Conservation (phyloP, 2,329 filamentous ascomycete genomes). For the Tetracladium maxilliforme region DNA sequence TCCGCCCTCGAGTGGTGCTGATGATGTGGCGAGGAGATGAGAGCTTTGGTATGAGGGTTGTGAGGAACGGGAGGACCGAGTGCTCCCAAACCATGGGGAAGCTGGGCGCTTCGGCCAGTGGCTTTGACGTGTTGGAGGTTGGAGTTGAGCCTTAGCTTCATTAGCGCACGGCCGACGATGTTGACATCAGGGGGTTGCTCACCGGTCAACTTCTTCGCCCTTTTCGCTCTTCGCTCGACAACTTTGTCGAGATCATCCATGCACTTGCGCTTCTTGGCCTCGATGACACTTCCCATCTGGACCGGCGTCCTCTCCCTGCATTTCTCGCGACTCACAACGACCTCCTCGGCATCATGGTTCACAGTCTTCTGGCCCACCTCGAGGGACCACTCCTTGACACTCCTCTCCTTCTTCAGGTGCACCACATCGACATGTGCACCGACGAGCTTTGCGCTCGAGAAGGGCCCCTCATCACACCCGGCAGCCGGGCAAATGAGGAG, state of each 20-base stretch:
- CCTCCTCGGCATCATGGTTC: conserved; percentile 13
- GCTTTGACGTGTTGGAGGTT: no score
- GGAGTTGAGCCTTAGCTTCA: no score
- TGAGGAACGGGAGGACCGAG: conserved; percentile 24
- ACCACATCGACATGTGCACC: conserved; percentile 20
- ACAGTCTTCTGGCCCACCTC: conserved; percentile 8
- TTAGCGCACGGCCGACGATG: no score
- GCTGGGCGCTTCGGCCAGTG: no score
- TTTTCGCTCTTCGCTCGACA: conserved; percentile 18
- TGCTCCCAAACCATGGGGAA: no score
- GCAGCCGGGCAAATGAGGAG: conserved; percentile 23
- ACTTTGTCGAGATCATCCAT: no score
- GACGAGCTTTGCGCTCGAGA: conserved; percentile 18
- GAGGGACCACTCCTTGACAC: background rate
- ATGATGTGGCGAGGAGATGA: conserved; percentile 23
- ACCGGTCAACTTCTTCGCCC: conserved; percentile 18
- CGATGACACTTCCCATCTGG: conserved; percentile 16
- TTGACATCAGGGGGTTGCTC: no score
- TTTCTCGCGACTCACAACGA: conserved; percentile 12
- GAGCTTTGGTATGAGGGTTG: conserved; percentile 25
- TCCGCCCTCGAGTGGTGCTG: conserved; percentile 20
- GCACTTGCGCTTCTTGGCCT: no score
- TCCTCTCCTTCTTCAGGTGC: conserved; percentile 12
- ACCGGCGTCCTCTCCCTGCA: conserved; percentile 21
- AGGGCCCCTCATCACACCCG: conserved; percentile 21